Evolutionary conservation across 352 stramenopile species (phyloP).

Genomic region (Plasmopara viticola): DNA sequence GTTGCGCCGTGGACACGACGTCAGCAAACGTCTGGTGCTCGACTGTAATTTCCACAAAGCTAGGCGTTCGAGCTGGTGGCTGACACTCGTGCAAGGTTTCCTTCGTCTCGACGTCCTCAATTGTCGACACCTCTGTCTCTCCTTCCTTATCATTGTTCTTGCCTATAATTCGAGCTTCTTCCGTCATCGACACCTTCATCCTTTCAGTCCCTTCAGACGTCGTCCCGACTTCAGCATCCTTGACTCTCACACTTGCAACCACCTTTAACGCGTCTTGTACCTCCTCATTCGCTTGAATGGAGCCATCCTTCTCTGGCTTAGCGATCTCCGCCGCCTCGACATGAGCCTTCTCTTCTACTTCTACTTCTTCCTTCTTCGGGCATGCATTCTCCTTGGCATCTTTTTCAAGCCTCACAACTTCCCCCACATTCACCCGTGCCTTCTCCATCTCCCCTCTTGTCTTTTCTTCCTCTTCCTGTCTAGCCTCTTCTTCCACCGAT

Average conservation of each 20-base stretch:
- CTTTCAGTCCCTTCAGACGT: background rate
- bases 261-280: background rate
- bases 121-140: constrained; percentile 2
- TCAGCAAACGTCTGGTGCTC: constrained; percentile 22
- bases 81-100: constrained; percentile 4
- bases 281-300: background rate
- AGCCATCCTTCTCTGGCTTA: background rate
- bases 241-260: background rate
- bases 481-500: constrained; percentile 4
- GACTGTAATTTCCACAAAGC: constrained; percentile 17
- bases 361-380: background rate
- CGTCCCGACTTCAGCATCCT: background rate
- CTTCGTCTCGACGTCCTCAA: constrained; percentile 2
- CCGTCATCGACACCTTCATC: too few relatives aligned
- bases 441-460: background rate
- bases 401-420: background rate
- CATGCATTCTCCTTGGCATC: constrained; percentile 7
- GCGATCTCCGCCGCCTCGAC: constrained; percentile 5
- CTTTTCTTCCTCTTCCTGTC: constrained; percentile 2
- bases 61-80: background rate
- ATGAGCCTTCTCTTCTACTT: constrained; percentile 12
- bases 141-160: background rate
- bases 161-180: background rate
- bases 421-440: background rate
- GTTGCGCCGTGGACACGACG: constrained; percentile 16